phyloP scores from a whole-genome alignment of 345 rosid genomes.

The Pistacia integerrima region DNA sequence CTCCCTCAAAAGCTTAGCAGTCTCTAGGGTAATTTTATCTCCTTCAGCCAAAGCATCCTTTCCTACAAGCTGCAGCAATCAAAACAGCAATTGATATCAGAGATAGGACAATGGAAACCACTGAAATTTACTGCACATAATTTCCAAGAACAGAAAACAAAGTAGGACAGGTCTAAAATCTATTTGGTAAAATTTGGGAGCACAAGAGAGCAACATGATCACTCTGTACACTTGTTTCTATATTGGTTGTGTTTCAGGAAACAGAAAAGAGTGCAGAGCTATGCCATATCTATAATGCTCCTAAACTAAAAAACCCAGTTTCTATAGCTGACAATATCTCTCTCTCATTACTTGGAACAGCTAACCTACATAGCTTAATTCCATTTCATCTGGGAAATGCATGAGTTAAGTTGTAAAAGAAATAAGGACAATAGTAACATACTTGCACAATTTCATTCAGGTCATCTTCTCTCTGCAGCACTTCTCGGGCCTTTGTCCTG shows the following conservation, averaged over 20 bases:
- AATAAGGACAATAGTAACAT: conserved; percentile 19
- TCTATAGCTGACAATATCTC: conserved; percentile 1
- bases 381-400: background rate
- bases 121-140: background rate
- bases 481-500: conserved; percentile 99
- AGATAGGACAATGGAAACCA: conserved; percentile 2
- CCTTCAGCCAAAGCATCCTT: conserved; percentile 98
- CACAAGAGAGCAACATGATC: background rate
- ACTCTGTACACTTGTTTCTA: background rate
- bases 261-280: background rate
- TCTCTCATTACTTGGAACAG: conserved; percentile 7
- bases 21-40: conserved; percentile 95
- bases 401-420: background rate
- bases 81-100: conserved; percentile 15
- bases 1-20: conserved; percentile 98
- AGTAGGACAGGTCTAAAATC: background rate
- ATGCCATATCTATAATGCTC: background rate
- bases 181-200: background rate
- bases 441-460: conserved; percentile 99
- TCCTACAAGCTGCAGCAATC: conserved; percentile 82
- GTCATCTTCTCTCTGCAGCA: conserved; percentile 99
- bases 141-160: background rate
- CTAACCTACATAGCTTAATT: background rate
- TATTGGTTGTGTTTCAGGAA: too few species aligned
- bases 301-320: background rate